These are phyloP conservation scores for Irpex sp. DNA, from an alignment of 1,284 basidiomycete species.

Conservation along the genomic window DNA sequence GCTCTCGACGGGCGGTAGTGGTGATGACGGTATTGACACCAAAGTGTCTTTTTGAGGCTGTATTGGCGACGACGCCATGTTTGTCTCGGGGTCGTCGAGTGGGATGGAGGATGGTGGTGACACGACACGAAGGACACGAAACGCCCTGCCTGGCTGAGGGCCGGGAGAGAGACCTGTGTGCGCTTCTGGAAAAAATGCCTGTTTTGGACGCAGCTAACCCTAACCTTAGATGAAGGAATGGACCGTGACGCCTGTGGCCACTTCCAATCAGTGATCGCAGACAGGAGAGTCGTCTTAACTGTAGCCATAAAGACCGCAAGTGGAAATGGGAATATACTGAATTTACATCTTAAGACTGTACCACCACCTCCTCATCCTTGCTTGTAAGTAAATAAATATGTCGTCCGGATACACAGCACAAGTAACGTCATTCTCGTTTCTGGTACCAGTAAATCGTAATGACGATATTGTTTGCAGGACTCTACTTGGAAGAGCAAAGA, in stretches of 20 bases:
- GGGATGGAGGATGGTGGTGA: neutral
- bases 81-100: neutral
- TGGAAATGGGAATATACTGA: too few species aligned
- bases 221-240: conserved; percentile 1
- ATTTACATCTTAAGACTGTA: too few species aligned
- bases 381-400: conserved; percentile 10
- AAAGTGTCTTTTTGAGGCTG: conserved; percentile 5
- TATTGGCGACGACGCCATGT: conserved; percentile 5
- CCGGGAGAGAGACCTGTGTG: conserved; percentile 2
- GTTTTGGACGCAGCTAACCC: conserved; percentile 3
- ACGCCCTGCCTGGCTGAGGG: neutral
- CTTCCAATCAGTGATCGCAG: neutral
- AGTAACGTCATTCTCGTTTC: too few species aligned
- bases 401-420: conserved; percentile 26
- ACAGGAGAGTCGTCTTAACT: neutral
- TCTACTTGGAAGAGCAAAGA: conserved; percentile 28
- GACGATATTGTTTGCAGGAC: too few species aligned
- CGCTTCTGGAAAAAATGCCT: conserved; percentile 8
- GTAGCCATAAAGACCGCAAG: too few species aligned
- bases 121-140: conserved; percentile 9
- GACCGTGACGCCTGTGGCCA: neutral
- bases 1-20: neutral
- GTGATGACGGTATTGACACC: conserved; percentile 16
- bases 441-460: too few species aligned
- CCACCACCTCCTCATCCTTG: neutral